Evolutionary conservation across 2,329 filamentous ascomycete species (phyloP).

Genomic region (Pseudogymnoascus sp.): DNA sequence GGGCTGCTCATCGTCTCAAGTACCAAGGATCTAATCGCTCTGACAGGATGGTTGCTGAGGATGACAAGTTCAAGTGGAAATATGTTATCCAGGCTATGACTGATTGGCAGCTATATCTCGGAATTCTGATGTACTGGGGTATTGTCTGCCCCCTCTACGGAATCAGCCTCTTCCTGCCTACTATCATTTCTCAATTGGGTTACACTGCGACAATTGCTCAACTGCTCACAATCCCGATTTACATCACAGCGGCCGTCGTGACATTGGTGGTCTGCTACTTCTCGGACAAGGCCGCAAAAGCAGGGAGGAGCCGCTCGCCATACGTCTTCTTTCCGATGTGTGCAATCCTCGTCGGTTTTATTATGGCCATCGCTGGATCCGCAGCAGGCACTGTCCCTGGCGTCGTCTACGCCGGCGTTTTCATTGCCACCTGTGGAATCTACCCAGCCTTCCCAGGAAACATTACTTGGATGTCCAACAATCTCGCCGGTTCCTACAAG

Average conservation of each 20-base stretch:
- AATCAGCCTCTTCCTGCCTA: slow-evolving; percentile 34
- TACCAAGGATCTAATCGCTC: slow-evolving; percentile 23
- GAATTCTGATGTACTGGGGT: slow-evolving; percentile 49
- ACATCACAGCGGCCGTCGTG: slow-evolving; percentile 54
- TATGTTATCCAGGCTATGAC: slow-evolving; percentile 35
- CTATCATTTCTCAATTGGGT: slow-evolving; percentile 40
- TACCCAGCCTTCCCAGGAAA: slow-evolving; percentile 38
- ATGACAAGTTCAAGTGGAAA: slow-evolving; percentile 26
- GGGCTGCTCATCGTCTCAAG: slow-evolving; percentile 20
- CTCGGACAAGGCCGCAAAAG: slow-evolving; percentile 46
- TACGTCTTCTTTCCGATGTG: slow-evolving; percentile 48
- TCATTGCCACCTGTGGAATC: slow-evolving; percentile 36
- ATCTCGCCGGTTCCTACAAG: slow-evolving; percentile 47
- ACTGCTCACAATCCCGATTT: slow-evolving; percentile 42
- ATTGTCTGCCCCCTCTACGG: slow-evolving; percentile 42
- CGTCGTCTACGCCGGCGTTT: slow-evolving; percentile 38
- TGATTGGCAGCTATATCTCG: slow-evolving; percentile 39
- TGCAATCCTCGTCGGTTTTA: slow-evolving; percentile 48
- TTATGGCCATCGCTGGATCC: slow-evolving; percentile 37
- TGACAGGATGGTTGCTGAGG: slow-evolving; percentile 19
- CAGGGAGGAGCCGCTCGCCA: slow-evolving; percentile 33
- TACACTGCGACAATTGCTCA: slow-evolving; percentile 36
- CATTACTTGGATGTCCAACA: slow-evolving; percentile 49
- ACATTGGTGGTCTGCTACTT: slow-evolving; percentile 45
- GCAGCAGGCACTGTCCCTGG: slow-evolving; percentile 29